A percentile compares a stretch with the other conserved stretches of the same genome.
Conservation (phyloP, 495 filamentous ascomycete species). For the Paragyromitra xinjiangensis region DNA sequence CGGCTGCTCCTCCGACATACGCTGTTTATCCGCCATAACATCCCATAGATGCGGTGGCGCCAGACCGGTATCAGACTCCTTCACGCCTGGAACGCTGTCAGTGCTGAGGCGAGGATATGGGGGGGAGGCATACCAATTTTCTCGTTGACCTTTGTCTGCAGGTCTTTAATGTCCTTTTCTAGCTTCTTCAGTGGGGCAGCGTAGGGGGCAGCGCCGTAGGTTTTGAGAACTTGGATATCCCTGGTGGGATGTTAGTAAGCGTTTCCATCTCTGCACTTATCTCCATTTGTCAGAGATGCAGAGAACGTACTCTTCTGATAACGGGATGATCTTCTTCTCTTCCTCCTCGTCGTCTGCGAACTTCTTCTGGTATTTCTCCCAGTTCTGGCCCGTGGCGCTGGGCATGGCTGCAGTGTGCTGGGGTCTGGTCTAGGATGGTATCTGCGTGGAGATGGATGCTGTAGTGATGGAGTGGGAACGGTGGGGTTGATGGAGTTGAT, state of each 20-base stretch:
- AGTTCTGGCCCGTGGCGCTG: conserved; percentile 89
- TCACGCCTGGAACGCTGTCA: conserved; percentile 63
- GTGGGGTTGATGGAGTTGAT: conserved; percentile 23
- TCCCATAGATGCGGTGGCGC: conserved; percentile 99
- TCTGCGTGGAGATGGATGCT: conserved; percentile 7
- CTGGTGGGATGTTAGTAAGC: conserved; percentile 63
- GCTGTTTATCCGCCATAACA: conserved; percentile 94
- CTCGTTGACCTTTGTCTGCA: conserved; percentile 94
- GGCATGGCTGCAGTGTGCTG: conserved; percentile 64
- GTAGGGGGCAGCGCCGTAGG: conserved; percentile 97
- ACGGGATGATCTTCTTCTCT: conserved; percentile 98
- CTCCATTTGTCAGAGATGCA: conserved; percentile 1
- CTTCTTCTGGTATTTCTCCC: conserved; percentile 98
- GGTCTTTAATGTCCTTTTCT: conserved; percentile 98
- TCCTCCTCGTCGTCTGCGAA: conserved; percentile 95
- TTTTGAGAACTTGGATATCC: conserved; percentile 99
- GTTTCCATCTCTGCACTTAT: conserved; percentile 20
- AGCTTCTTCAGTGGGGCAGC: conserved; percentile 90
- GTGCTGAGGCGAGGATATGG: neutral
- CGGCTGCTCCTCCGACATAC: conserved; percentile 97
- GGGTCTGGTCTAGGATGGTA: neutral
- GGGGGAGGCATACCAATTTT: conserved; percentile 74
- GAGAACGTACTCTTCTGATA: conserved; percentile 85
- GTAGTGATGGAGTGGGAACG: conserved; percentile 13
- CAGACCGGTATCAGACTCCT: conserved; percentile 98